Conservation (phyloP, 2,329 filamentous ascomycete species). For the Pseudogymnoascus sp. region DNA sequence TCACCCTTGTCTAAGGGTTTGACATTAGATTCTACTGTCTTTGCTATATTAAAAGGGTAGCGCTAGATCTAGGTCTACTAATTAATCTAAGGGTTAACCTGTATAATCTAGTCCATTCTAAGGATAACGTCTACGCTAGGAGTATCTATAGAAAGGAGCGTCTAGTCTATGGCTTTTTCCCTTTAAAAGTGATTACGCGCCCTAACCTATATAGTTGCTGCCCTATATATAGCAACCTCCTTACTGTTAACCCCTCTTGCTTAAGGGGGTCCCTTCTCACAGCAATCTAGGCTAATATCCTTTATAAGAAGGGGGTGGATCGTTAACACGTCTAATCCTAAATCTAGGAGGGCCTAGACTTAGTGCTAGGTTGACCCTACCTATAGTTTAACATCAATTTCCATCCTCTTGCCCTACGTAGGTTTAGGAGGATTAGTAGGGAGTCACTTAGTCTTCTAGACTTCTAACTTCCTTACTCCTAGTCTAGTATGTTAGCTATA, state of each 20-base stretch:
- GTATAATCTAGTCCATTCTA: no score
- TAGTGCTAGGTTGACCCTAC: background rate
- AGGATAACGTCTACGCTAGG: background rate
- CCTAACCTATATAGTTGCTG: background rate
- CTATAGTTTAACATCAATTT: background rate
- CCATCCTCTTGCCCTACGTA: background rate
- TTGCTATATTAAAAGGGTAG: no score
- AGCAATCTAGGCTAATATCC: background rate
- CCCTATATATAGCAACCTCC: background rate
- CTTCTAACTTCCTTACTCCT: background rate
- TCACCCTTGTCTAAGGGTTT: no score
- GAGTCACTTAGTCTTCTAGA: background rate
- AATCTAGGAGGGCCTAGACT: background rate
- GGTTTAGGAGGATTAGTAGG: background rate
- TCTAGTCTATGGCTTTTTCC: background rate
- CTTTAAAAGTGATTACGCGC: background rate
- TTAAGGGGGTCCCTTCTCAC: no score
- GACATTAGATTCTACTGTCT: no score
- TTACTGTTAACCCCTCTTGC: background rate
- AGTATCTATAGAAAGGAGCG: background rate
- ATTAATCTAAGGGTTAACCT: no score
- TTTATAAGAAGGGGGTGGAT: background rate
- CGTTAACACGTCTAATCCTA: background rate
- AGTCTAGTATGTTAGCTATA: background rate
- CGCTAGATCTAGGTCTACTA: no score